Evolutionary conservation across 2,329 filamentous ascomycete genomes (phyloP).

Genomic region (Fusarium pilosicola): DNA sequence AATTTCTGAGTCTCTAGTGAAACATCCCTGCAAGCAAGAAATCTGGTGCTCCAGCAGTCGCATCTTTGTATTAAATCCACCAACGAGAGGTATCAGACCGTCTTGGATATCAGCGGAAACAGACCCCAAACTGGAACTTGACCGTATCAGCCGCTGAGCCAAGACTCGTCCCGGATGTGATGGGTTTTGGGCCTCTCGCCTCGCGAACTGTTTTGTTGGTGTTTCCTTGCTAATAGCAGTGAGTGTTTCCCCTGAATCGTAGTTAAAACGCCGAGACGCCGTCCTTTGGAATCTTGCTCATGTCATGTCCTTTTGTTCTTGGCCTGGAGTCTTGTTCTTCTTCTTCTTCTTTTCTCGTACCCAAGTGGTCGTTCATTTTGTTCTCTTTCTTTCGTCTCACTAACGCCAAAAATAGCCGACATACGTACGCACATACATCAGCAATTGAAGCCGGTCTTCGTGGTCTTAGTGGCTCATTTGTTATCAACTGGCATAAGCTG

Average conservation of each 20-base stretch:
- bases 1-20: slow-evolving; percentile 3
- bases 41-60: slow-evolving; percentile 27
- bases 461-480: slow-evolving; percentile 28
- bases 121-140: slow-evolving; percentile 34
- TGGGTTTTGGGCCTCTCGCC: slow-evolving; percentile 4
- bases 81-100: slow-evolving; percentile 29
- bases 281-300: slow-evolving; percentile 21
- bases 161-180: slow-evolving; percentile 31
- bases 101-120: slow-evolving; percentile 29
- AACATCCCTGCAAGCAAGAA: slow-evolving; percentile 32
- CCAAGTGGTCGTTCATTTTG: slow-evolving; percentile 35
- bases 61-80: slow-evolving; percentile 31
- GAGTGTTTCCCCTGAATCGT: slow-evolving; percentile 33
- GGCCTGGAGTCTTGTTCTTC: slow-evolving; percentile 17
- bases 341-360: slow-evolving; percentile 13
- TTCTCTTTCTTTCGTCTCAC: slow-evolving; percentile 15
- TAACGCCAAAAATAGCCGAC: slow-evolving; percentile 22
- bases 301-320: slow-evolving; percentile 25
- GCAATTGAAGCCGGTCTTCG: slow-evolving; percentile 41
- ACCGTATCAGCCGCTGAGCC: slow-evolving; percentile 33
- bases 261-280: slow-evolving; percentile 33
- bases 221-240: slow-evolving; percentile 22
- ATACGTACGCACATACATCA: slow-evolving; percentile 10
- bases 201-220: slow-evolving; percentile 10
- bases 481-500: slow-evolving; percentile 31